phyloP scores from a whole-genome alignment of 306 rosid species.

The Vicia villosa region DNA sequence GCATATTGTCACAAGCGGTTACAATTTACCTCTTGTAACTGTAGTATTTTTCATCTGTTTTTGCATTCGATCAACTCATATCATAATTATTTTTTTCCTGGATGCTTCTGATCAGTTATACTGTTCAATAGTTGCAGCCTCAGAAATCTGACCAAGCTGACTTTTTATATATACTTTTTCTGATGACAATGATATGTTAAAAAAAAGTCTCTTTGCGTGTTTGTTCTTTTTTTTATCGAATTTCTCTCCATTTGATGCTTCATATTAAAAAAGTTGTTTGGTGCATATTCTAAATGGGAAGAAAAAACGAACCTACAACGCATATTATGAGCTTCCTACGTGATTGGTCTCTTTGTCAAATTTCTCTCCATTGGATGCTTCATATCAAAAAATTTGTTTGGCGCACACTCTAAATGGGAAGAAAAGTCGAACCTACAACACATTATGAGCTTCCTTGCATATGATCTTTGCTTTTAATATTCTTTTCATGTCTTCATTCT shows the following conservation, averaged over 20 bases:
- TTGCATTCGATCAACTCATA: constrained; percentile 7
- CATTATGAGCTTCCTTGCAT: constrained; percentile 2
- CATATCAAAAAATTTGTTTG: constrained; percentile 10
- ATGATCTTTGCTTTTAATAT: background rate
- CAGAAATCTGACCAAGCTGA: constrained; percentile 1
- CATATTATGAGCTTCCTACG: no score
- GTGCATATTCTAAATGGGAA: background rate
- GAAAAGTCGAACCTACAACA: no score
- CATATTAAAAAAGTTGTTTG: background rate
- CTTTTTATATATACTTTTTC: background rate
- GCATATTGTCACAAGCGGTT: background rate
- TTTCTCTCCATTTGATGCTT: constrained; percentile 11
- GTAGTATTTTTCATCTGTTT: constrained; percentile 15
- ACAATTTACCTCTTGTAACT: constrained; percentile 11
- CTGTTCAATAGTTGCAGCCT: constrained; percentile 9
- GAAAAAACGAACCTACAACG: background rate
- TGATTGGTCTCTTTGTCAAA: background rate
- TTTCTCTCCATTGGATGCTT: constrained; percentile 17
- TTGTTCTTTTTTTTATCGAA: background rate
- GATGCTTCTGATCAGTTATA: constrained; percentile 15
- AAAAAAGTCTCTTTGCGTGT: background rate
- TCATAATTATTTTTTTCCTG: constrained; percentile 18
- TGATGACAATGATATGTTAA: background rate
- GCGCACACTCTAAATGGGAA: background rate
- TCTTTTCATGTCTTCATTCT: background rate